These are phyloP conservation scores for Starmerella apis DNA, from an alignment of 805 yeast species.

Conservation along the genomic window DNA sequence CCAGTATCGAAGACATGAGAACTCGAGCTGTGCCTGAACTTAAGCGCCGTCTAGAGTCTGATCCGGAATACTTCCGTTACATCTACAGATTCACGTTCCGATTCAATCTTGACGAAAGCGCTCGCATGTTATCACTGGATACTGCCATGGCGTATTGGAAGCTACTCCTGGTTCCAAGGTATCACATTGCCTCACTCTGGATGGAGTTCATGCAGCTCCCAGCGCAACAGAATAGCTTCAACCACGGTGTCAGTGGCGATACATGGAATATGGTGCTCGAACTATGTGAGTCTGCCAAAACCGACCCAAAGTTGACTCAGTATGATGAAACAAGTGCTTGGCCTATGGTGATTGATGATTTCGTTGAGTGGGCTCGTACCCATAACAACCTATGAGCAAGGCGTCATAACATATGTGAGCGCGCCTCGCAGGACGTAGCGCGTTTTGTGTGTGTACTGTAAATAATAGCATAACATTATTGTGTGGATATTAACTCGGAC, in stretches of 20 bases:
- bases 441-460: not conserved
- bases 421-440: not conserved
- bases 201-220: constrained; percentile 37
- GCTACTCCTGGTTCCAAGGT: constrained; percentile 44
- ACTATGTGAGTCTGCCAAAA: constrained; percentile 42
- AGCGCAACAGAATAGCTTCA: constrained; percentile 12
- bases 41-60: constrained; percentile 31
- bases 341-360: constrained; percentile 85
- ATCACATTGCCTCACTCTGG: constrained; percentile 39
- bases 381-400: not conserved
- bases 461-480: not conserved
- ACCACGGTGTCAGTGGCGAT: constrained; percentile 50
- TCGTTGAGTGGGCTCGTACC: constrained; percentile 33
- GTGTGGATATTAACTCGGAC: not conserved
- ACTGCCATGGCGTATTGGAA: constrained; percentile 71
- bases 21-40: constrained; percentile 30
- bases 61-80: constrained; percentile 39
- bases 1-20: constrained; percentile 41
- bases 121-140: constrained; percentile 46
- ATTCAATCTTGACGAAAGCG: constrained; percentile 50
- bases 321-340: constrained; percentile 81
- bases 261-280: constrained; percentile 76
- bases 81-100: constrained; percentile 65
- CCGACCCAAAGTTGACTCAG: constrained; percentile 43
- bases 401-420: not conserved